A percentile compares a stretch with the other conserved stretches of the same genome.
Conservation (phyloP, 306 rosid genomes). For the Cucurbita moschata region DNA sequence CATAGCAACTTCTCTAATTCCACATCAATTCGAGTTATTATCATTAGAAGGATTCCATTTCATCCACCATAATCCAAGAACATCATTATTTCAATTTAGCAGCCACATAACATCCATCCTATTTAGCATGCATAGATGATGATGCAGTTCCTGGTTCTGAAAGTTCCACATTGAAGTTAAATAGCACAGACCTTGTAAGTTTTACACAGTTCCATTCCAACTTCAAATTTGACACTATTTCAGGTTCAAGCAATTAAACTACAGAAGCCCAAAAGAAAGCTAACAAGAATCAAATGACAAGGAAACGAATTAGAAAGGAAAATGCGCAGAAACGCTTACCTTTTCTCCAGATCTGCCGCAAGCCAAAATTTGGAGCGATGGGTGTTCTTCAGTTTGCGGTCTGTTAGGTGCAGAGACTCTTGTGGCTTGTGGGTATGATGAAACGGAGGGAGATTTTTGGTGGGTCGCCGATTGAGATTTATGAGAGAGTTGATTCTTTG, state of each 20-base stretch:
- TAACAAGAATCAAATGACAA: too few relatives aligned
- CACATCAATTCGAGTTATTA: neutral
- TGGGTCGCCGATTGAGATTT: neutral
- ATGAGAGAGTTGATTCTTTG: neutral
- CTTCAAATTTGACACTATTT: neutral
- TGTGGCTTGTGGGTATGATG: neutral
- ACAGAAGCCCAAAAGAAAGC: too few relatives aligned
- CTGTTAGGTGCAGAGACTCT: too few relatives aligned
- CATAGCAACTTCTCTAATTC: neutral
- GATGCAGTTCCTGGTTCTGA: neutral
- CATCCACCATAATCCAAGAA: neutral
- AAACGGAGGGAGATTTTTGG: neutral
- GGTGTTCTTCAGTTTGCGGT: neutral
- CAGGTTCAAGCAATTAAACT: neutral
- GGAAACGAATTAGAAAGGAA: too few relatives aligned
- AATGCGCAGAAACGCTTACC: too few relatives aligned
- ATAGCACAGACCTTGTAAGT: neutral
- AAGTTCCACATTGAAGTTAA: neutral
- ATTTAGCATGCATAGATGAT: neutral
- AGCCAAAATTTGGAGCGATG: neutral
- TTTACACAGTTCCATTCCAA: neutral
- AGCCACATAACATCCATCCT: neutral
- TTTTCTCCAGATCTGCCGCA: neutral
- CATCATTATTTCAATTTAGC: neutral
- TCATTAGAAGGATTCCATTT: neutral